These are phyloP conservation scores for Botryotinia narcissicola DNA, from an alignment of 2,329 filamentous ascomycete genomes.

Conservation along the genomic window DNA sequence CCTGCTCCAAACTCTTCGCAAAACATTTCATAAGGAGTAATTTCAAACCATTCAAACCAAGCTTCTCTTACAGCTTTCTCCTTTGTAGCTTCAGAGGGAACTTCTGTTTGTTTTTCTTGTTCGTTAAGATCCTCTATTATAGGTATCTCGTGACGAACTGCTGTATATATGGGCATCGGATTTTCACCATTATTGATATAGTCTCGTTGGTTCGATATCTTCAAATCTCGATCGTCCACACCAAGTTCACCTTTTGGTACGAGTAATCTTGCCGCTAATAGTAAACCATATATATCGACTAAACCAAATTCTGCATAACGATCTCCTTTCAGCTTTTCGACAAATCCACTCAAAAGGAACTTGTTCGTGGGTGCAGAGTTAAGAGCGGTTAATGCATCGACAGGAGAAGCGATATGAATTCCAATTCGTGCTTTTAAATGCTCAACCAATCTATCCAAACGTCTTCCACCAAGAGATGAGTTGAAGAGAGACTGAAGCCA, in stretches of 20 bases:
- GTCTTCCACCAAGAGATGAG: slow-evolving; percentile 69
- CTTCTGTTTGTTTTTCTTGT: slow-evolving; percentile 39
- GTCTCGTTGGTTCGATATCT: slow-evolving; percentile 80
- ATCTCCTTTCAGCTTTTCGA: slow-evolving; percentile 88
- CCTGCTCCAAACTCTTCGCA: slow-evolving; percentile 89
- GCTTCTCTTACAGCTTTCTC: slow-evolving; percentile 60
- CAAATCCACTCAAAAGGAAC: slow-evolving; percentile 78
- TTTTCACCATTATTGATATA: slow-evolving; percentile 75
- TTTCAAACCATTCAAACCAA: slow-evolving; percentile 99
- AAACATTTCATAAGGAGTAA: slow-evolving; percentile 92
- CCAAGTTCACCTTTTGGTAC: slow-evolving; percentile 82
- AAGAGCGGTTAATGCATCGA: slow-evolving; percentile 74
- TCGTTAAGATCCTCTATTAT: slow-evolving; percentile 49
- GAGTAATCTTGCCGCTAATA: slow-evolving; percentile 79
- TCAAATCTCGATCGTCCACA: slow-evolving; percentile 76
- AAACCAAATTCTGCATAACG: slow-evolving; percentile 79
- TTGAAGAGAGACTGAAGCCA: slow-evolving; percentile 91
- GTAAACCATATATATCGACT: slow-evolving; percentile 87
- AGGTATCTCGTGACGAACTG: slow-evolving; percentile 93
- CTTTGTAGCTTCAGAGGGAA: slow-evolving; percentile 49
- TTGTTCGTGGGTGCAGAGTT: slow-evolving; percentile 93
- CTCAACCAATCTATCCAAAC: slow-evolving; percentile 68
- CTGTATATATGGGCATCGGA: slow-evolving; percentile 92
- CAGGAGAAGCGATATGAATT: slow-evolving; percentile 90
- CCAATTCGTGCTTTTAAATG: slow-evolving; percentile 84